Conservation (phyloP, 495 filamentous ascomycete genomes). For the Barbatosphaeria neglecta region DNA sequence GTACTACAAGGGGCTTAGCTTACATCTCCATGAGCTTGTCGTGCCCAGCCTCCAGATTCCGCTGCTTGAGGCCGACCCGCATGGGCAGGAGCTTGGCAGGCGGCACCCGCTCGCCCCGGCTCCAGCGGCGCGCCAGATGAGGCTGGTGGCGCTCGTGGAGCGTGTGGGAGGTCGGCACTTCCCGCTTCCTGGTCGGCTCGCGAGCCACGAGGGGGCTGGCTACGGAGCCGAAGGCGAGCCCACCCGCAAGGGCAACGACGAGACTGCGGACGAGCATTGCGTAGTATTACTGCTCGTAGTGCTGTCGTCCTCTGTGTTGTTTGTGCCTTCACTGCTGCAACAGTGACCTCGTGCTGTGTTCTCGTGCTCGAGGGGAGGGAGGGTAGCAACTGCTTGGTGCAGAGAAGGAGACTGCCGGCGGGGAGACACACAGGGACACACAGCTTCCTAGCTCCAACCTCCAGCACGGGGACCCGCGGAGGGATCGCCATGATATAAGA, state of each 20-base stretch:
- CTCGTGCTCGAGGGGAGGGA: no score
- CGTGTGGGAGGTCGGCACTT: slow-evolving; percentile 13
- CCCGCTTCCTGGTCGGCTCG: slow-evolving; percentile 6
- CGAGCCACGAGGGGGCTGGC: slow-evolving; percentile 10
- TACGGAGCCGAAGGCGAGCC: slow-evolving; percentile 9
- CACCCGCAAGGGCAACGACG: slow-evolving; percentile 11
- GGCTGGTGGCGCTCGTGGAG: slow-evolving; percentile 22
- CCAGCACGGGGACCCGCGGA: not conserved
- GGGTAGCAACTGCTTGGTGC: no score
- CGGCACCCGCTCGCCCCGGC: slow-evolving; percentile 8
- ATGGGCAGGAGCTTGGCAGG: slow-evolving; percentile 12
- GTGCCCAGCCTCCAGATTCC: slow-evolving; percentile 16
- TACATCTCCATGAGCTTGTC: slow-evolving; percentile 23
- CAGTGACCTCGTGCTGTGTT: no score
- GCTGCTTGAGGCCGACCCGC: slow-evolving; percentile 19
- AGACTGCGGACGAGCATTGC: slow-evolving; percentile 14
- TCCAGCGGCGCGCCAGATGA: slow-evolving; percentile 13
- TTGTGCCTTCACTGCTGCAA: no score
- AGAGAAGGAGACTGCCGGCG: no score
- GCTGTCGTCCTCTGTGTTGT: not conserved
- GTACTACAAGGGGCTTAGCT: no score
- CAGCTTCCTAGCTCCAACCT: no score
- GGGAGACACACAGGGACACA: no score
- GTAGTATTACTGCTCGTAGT: not conserved
- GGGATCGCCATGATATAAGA: not conserved